Conservation (phyloP, 805 yeast genomes). For the Torulaspora quercuum region DNA sequence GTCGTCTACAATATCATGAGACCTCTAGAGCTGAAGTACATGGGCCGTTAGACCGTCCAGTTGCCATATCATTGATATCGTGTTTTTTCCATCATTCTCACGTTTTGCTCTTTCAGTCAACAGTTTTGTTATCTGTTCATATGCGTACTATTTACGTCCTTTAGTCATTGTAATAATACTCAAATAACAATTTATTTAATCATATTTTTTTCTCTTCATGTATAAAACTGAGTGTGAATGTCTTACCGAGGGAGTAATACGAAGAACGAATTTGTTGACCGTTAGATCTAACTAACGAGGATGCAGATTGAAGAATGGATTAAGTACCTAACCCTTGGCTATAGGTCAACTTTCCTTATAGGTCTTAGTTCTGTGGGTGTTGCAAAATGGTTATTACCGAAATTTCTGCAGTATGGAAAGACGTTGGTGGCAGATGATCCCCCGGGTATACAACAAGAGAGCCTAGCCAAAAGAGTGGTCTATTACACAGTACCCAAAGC, state of each 20-base stretch:
- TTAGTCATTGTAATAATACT: constrained; percentile 1
- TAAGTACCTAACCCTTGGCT: constrained; percentile 3
- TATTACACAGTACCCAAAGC: constrained; percentile 55
- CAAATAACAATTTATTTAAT: no score
- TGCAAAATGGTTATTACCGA: constrained; percentile 37
- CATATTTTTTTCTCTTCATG: no score
- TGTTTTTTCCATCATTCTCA: no score
- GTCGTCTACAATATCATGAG: constrained; percentile 58
- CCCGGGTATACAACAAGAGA: background rate
- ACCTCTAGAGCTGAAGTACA: constrained; percentile 65
- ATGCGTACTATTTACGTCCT: no score
- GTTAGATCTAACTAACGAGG: no score
- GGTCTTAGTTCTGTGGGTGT: constrained; percentile 32
- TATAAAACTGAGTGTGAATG: no score
- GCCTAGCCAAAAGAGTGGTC: constrained; percentile 17
- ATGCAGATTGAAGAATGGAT: constrained; percentile 1
- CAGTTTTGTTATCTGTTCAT: no score
- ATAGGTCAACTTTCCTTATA: constrained; percentile 16
- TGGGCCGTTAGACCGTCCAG: constrained; percentile 42
- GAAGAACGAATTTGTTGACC: no score
- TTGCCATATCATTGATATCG: no score
- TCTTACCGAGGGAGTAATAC: no score
- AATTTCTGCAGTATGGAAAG: constrained; percentile 46
- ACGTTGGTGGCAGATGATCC: constrained; percentile 29
- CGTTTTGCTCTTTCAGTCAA: no score